phyloP scores from a whole-genome alignment of 2,329 filamentous ascomycete species.

The Exophiala aquamarina region DNA sequence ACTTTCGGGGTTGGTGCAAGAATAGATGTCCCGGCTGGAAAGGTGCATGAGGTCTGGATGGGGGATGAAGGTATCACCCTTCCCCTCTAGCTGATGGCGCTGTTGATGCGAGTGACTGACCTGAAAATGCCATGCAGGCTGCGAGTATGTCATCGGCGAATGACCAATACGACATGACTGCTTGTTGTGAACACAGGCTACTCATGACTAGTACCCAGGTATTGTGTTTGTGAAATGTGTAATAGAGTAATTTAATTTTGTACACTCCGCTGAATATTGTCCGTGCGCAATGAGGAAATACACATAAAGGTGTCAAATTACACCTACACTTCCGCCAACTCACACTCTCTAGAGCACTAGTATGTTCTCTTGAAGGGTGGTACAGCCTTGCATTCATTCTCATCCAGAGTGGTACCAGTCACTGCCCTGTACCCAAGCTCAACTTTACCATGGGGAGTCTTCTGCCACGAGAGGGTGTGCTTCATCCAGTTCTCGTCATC shows the following conservation, averaged over 20 bases:
- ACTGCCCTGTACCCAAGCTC: constrained; percentile 86
- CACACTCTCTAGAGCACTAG: constrained; percentile 26
- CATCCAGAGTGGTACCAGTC: constrained; percentile 79
- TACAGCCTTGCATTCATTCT: constrained; percentile 93
- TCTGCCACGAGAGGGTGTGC: constrained; percentile 96
- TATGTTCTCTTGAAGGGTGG: constrained; percentile 82
- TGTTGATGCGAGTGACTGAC: too few species aligned
- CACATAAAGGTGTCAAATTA: too few species aligned
- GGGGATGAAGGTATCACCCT: constrained; percentile 46
- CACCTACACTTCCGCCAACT: too few species aligned
- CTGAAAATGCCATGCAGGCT: constrained; percentile 43
- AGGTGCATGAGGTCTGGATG: constrained; percentile 62
- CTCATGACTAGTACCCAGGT: too few species aligned
- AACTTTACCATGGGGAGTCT: constrained; percentile 81
- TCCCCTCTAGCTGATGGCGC: too few species aligned
- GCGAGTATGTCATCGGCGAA: constrained; percentile 63
- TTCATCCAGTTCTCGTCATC: constrained; percentile 99
- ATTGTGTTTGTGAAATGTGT: too few species aligned
- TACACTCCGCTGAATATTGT: too few species aligned
- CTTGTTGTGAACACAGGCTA: too few species aligned
- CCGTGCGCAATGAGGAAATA: not conserved
- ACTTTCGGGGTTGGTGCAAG: constrained; percentile 56
- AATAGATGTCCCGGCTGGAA: constrained; percentile 58
- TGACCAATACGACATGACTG: constrained; percentile 29
- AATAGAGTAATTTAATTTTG: too few species aligned